These are phyloP conservation scores for Aspergillus spinulosporus DNA, from an alignment of 2,329 filamentous ascomycete genomes.

Conservation along the genomic window DNA sequence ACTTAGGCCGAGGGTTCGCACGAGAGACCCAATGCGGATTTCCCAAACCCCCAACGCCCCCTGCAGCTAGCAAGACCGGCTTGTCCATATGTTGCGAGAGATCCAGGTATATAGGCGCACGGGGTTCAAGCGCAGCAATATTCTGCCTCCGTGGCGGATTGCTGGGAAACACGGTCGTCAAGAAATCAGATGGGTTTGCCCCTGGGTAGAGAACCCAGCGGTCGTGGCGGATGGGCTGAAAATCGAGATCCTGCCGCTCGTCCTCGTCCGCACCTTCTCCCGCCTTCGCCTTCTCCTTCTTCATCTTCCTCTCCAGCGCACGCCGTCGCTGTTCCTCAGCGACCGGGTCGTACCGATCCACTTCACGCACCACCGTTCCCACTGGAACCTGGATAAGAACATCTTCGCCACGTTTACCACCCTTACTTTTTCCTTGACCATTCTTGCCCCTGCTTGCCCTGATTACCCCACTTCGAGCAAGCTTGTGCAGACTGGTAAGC, in stretches of 20 bases:
- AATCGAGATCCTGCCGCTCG: constrained; percentile 45
- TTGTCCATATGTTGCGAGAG: constrained; percentile 74
- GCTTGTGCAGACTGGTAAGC: constrained; percentile 90
- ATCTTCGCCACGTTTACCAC: constrained; percentile 80
- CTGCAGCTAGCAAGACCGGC: constrained; percentile 82
- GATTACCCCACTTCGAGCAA: constrained; percentile 70
- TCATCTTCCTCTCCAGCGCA: not conserved
- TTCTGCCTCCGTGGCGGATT: constrained; percentile 58
- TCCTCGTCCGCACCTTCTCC: constrained; percentile 28
- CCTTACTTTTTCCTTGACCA: constrained; percentile 50
- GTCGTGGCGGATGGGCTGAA: constrained; percentile 54
- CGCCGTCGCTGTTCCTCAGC: constrained; percentile 60
- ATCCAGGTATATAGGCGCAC: constrained; percentile 71
- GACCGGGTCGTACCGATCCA: constrained; percentile 74
- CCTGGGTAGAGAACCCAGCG: constrained; percentile 89
- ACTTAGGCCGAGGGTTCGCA: constrained; percentile 73
- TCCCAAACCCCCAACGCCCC: constrained; percentile 84
- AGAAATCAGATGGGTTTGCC: constrained; percentile 68
- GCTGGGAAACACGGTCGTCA: constrained; percentile 58
- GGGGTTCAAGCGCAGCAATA: constrained; percentile 67
- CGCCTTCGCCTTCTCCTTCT: not conserved
- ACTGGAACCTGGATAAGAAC: constrained; percentile 87
- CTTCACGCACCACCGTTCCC: constrained; percentile 83
- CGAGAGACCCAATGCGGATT: constrained; percentile 90
- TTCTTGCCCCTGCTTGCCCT: constrained; percentile 48